A percentile compares a stretch with the other conserved stretches of the same genome.
Evolutionary conservation across 345 rosid species (phyloP).

Genomic region (Gossypium ekmanianum): DNA sequence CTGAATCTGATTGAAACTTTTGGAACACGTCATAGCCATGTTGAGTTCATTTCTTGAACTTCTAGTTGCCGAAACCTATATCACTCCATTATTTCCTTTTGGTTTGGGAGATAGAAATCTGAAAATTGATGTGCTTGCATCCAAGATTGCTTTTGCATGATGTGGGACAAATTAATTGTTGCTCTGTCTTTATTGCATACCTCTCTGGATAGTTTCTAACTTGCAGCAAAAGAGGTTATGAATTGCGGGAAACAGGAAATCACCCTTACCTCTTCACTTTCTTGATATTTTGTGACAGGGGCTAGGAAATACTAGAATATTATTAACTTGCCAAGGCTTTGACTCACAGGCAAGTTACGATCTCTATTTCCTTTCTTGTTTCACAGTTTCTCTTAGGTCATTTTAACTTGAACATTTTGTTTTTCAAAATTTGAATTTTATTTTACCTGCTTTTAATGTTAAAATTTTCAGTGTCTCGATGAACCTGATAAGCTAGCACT

Average conservation of each 20-base stretch:
- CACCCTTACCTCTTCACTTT: slow-evolving; percentile 4
- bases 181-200: neutral
- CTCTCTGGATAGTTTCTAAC: neutral
- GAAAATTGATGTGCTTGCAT: neutral
- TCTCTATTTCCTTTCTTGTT: slow-evolving; percentile 2
- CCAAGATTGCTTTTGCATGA: neutral
- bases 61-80: neutral
- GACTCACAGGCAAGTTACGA: slow-evolving; percentile 55
- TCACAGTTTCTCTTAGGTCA: slow-evolving; percentile 7
- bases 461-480: slow-evolving; percentile 53
- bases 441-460: slow-evolving; percentile 1
- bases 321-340: slow-evolving; percentile 64
- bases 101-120: neutral
- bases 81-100: neutral
- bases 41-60: neutral
- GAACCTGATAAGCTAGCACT: slow-evolving; percentile 70
- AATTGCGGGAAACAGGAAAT: slow-evolving; percentile 4
- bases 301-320: slow-evolving; percentile 58
- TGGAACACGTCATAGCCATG: neutral
- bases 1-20: neutral
- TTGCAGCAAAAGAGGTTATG: slow-evolving; percentile 1
- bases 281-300: slow-evolving; percentile 40
- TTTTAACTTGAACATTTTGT: slow-evolving; percentile 5
- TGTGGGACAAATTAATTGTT: neutral
- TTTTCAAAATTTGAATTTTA: neutral